These are phyloP conservation scores for Skeletonema menzelii DNA, from an alignment of 108 stramenopile species.

Conservation along the genomic window DNA sequence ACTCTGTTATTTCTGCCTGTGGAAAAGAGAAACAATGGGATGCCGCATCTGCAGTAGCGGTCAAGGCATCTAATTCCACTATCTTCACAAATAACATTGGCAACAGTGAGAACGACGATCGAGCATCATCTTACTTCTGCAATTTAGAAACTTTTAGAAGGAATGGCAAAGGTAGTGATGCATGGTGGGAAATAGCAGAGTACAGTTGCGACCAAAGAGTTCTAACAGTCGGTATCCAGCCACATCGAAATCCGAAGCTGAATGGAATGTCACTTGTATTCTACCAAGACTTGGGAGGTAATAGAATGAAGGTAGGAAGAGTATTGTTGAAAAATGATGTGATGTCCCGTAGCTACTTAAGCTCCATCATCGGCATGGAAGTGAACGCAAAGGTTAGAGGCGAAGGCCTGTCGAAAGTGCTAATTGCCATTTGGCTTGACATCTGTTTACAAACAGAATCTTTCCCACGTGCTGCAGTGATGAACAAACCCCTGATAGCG, in stretches of 20 bases:
- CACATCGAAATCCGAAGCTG: conserved; percentile 42
- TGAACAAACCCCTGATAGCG: conserved; percentile 50
- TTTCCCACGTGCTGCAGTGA: conserved; percentile 46
- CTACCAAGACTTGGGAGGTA: conserved; percentile 11
- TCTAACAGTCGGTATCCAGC: conserved; percentile 43
- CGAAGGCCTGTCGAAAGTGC: conserved; percentile 40
- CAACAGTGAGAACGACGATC: not conserved
- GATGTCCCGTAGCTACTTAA: conserved; percentile 11
- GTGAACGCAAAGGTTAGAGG: conserved; percentile 29
- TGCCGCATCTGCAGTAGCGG: conserved; percentile 21
- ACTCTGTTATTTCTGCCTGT: conserved; percentile 38
- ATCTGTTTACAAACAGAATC: conserved; percentile 30
- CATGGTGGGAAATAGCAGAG: conserved; percentile 48
- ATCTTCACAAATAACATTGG: not conserved
- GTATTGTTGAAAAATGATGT: conserved; percentile 36
- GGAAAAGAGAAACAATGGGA: conserved; percentile 34
- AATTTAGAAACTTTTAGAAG: conserved; percentile 29
- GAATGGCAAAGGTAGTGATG: conserved; percentile 45
- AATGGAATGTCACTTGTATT: conserved; percentile 50
- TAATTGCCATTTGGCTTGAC: conserved; percentile 46
- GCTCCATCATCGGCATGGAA: conserved; percentile 50
- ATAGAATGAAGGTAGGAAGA: conserved; percentile 35
- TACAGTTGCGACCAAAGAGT: not conserved
- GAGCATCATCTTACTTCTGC: conserved; percentile 26
- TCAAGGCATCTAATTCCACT: not conserved